Percentiles rank a stretch among this genome's conserved stretches.
phyloP scores from a whole-genome alignment of 192 early-diverging fungal species.

The Backusella mclennaniae region DNA sequence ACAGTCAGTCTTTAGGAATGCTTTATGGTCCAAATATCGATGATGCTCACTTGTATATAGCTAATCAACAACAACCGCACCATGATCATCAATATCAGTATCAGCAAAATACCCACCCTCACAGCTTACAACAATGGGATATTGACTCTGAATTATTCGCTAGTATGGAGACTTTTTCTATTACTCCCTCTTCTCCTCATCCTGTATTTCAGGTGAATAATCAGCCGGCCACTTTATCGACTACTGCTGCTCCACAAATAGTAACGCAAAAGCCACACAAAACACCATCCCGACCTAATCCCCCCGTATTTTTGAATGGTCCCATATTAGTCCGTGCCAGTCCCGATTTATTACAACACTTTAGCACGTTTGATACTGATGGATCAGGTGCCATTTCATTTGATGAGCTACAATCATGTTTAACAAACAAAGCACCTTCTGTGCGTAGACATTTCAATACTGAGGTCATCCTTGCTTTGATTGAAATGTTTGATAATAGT shows the following conservation, averaged over 20 bases:
- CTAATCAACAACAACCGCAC: not conserved
- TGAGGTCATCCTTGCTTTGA: not conserved
- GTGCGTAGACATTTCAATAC: not conserved
- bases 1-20: not conserved
- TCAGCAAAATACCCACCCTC: not conserved
- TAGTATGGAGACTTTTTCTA: not conserved
- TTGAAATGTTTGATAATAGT: slow-evolving; percentile 14
- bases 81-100: not conserved
- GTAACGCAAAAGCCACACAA: not conserved
- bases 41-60: not conserved
- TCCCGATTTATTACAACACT: not conserved
- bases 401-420: not conserved
- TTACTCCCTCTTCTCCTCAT: not conserved
- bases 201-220: not conserved
- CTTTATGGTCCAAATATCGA: not conserved
- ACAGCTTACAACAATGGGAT: not conserved
- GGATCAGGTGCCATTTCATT: not conserved
- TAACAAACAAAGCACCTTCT: not conserved
- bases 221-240: not conserved
- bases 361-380: not conserved
- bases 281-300: not conserved
- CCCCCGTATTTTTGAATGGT: not conserved
- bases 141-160: not conserved
- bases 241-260: not conserved
- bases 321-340: not conserved